Evolutionary conservation across 352 stramenopile genomes (phyloP), one percentile per base, ranked within the genome.

Genomic region (Pythium monospermum): DNA sequence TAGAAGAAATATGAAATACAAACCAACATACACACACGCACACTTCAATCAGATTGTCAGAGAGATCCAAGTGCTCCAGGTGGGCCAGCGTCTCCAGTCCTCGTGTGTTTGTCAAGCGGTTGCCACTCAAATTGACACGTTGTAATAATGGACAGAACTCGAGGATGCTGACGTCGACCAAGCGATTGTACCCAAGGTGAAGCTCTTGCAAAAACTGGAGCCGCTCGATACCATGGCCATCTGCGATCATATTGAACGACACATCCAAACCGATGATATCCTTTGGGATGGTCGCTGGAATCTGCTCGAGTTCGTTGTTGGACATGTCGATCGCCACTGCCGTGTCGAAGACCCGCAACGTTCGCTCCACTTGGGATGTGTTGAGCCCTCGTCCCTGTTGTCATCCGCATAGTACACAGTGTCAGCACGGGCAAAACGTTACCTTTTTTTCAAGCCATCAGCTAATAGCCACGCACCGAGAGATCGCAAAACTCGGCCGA

Each of bases 1-100:
- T n/a, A n/a, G n/a, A n/a, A n/a, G n/a, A n/a, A n/a, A n/a, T n/a
- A n/a, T n/a, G n/a, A n/a, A n/a, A n/a, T n/a, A n/a, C n/a, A n/a
- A n/a, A n/a, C n/a, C n/a, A n/a, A 6, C 37, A 33, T 18, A 47
- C n/a, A 11, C 6, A 27, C 38, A 56, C 38, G 48, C 73, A 87
- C 80, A 68, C 67, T 44, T 88, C 77, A 31, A 91, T 86, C 35
- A 91, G 68, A 40, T 91, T 88, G 33, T 91, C 80, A 0, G 76
- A 88, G 3, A 91, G 40, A 16, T 88, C 73, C 27, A 91, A 40
- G 39, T 74, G 67, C 40, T 87, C 71, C n/a, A 91, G 63, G 13
- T 45, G 63, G 7, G 65, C 53, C 1, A 91, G 73, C 38, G 71
- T 73, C 60, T 91, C 80, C n/a, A 91, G 60, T 2, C 80, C 80